Evolutionary conservation across 2,329 filamentous ascomycete genomes (phyloP).

Genomic region (Aspergillus brunneoviolaceus): DNA sequence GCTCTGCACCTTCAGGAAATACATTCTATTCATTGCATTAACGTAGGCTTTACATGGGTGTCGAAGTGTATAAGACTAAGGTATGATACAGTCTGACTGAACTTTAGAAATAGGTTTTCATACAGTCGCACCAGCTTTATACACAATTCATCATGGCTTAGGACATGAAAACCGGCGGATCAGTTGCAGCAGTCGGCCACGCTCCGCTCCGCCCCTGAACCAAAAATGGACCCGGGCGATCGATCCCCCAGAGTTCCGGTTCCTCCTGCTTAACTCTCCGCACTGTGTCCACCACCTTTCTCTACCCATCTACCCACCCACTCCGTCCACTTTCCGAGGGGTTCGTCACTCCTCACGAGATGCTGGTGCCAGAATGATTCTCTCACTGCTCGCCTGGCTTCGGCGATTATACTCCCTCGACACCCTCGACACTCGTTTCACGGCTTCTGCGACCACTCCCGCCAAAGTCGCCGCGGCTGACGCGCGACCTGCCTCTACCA

Average conservation of each 20-base stretch:
- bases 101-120: too few species aligned
- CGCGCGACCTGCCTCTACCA: constrained; percentile 42
- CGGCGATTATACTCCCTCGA: constrained; percentile 62
- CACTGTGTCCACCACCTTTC: constrained; percentile 5
- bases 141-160: too few species aligned
- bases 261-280: constrained; percentile 7
- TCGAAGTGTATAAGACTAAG: too few species aligned
- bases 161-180: background rate
- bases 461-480: constrained; percentile 60
- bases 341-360: constrained; percentile 18
- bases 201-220: constrained; percentile 21
- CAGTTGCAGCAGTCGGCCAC: background rate
- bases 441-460: constrained; percentile 67
- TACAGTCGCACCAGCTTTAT: too few species aligned
- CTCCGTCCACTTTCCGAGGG: constrained; percentile 11
- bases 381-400: constrained; percentile 46
- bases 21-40: background rate
- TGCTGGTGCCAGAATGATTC: constrained; percentile 44
- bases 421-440: constrained; percentile 71
- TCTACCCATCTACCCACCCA: background rate
- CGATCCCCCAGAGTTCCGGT: background rate
- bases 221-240: constrained; percentile 12
- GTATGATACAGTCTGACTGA: too few species aligned
- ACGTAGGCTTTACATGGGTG: too few species aligned
- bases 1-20: background rate